Evolutionary conservation across 768 basidiomycete genomes (phyloP), one percentile per base, ranked within the genome.

Genomic region (Leccinellum rugosiceps): DNA sequence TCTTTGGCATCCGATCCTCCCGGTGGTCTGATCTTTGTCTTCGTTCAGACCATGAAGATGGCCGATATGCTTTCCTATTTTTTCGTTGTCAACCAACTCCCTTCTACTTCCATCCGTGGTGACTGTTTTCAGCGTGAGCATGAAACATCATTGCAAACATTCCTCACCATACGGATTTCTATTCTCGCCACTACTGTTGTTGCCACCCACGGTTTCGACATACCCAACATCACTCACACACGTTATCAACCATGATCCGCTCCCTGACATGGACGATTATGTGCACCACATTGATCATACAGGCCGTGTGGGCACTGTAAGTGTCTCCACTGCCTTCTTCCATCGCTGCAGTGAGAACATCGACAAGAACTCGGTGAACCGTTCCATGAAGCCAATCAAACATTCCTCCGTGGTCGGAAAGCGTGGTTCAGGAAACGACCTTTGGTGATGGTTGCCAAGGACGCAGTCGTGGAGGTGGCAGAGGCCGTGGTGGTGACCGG

Each of bases 11-110:
- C 92, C 31, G 87, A 94, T 62, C 52, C 67, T 35, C 58, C 68
- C 72, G 84, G 67, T 75, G 94, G 94, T 32, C 80, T 98, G 28
- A 94, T 94, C 15, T 86, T 99, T 53, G 87, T 99, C 67, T 99
- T 99, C 73, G 96, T 98, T 60, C 97, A 99, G 83, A 99, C 97
- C 56, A 99, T 98, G 79, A 85, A 95, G 62, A 98, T 98, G 94
- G 97, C 97, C 31, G 97, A 99, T 67, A 91, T 90, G 86, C 82
- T 99, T 13, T 96, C 94, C 68, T 96, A 97, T 71, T 99, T 94
- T 82, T 80, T 99, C 65, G 85, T 92, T 77, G 70, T 75, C 55
- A 87, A 92, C 75, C 76, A 82, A 66, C 83, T 97, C 60, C 86
- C 88, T 26, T 94, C 97, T 14, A 98, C 96, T 1, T 97, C 94